Evolutionary conservation across 2,329 filamentous ascomycete genomes (phyloP), one percentile per base, ranked within the genome.

Genomic region (Alternaria metachromatica): DNA sequence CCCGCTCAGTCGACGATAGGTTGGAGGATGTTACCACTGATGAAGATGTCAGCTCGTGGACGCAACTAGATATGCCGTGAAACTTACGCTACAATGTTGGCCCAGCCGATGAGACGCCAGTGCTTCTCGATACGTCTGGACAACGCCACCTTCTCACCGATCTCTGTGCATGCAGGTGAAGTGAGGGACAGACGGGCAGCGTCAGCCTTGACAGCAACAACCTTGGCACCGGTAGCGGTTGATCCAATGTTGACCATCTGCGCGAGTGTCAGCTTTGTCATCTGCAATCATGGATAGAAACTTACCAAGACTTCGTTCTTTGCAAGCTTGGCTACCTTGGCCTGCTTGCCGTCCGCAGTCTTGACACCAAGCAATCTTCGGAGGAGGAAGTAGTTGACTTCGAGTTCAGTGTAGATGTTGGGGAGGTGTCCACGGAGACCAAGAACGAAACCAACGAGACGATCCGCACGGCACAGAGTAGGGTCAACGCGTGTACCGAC

Each of bases 231-330:
- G 13, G 95, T 97, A 50, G 96, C 96, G 10, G 95, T 98, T 41
- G 93, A 97, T 66, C 96, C 96, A 80, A 99, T 99, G 87, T 99
- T 99, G 71, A 99, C 96, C 96, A 99, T 98, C 83, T 78, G 48
- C 15, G 44, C 45, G 8, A 44, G 26, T 48, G 37, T 77, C 46
- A 77, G 70, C 56, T 21, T 46, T 12, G 13, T 41, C 41, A 33
- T 25, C 23, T 4, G 48, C 4, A 21, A 13, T 18, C 5, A 7
- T 2, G 15, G 15, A 26, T 48, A 9, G 13, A 18, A 6, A 69
- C 68, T 44, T 76, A 78, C 75, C 54, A 99, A 91, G 77, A 98
- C 94, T 83, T 99, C 96, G 84, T 97, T 97, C 90, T 98, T 99
- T 62, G 94, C 87, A 70, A 99, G 87, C 86, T 99, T 99, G 75